A percentile compares a stretch with the other conserved stretches of the same genome.
Evolutionary conservation across 306 rosid genomes (phyloP).

Genomic region (Hylodesmum podocarpum): DNA sequence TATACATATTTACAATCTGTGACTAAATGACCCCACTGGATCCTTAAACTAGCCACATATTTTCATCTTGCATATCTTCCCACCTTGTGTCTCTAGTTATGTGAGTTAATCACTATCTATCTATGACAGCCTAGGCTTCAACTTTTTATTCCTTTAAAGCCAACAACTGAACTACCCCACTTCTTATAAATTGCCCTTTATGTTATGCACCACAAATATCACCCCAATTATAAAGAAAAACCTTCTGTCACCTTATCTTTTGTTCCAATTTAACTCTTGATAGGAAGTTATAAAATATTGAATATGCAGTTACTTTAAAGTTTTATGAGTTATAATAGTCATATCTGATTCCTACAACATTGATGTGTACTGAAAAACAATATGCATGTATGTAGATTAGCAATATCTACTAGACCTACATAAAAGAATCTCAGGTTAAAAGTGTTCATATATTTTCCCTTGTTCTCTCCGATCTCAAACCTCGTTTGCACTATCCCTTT

Average conservation of each 20-base stretch:
- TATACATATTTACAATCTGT: conserved; percentile 25
- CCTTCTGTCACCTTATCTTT: background rate
- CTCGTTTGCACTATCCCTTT: conserved; percentile 17
- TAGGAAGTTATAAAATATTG: too few species aligned
- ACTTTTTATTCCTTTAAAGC: conserved; percentile 25
- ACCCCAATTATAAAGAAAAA: background rate
- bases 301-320: too few species aligned
- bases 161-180: conserved; percentile 33
- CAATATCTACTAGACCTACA: background rate
- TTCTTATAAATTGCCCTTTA: conserved; percentile 26
- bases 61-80: conserved; percentile 4
- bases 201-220: conserved; percentile 3
- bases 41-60: background rate
- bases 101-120: background rate
- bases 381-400: background rate
- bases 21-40: background rate
- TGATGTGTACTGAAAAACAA: background rate
- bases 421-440: background rate
- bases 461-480: conserved; percentile 10
- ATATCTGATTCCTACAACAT: background rate
- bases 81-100: background rate
- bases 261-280: background rate
- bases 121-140: background rate
- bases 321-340: too few species aligned
- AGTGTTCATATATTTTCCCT: background rate